These are phyloP conservation scores for Fragilaria radians DNA, from an alignment of 108 stramenopile species.

Conservation along the genomic window DNA sequence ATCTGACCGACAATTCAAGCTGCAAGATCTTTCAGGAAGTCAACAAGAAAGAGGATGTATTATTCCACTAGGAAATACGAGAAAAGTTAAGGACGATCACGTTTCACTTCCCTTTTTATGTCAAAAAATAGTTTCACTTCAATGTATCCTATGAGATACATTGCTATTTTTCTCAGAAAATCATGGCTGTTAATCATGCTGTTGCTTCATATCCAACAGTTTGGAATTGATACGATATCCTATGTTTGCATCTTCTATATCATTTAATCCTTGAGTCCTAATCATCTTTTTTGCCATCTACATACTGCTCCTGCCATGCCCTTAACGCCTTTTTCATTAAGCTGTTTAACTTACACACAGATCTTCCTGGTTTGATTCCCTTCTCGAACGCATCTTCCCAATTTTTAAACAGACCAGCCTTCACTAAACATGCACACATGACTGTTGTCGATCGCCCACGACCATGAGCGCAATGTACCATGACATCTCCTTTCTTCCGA, in stretches of 20 bases:
- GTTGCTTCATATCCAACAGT: too few relatives aligned
- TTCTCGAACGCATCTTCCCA: constrained; percentile 86
- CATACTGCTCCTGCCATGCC: constrained; percentile 68
- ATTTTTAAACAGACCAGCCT: constrained; percentile 64
- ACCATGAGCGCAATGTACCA: constrained; percentile 87
- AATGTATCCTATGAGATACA: too few relatives aligned
- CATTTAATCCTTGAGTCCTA: constrained; percentile 1
- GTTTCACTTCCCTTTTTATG: too few relatives aligned
- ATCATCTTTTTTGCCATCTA: constrained; percentile 48
- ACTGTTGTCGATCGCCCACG: constrained; percentile 74
- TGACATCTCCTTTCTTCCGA: constrained; percentile 51
- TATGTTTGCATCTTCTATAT: not conserved
- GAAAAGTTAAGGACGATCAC: too few relatives aligned
- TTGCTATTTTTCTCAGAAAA: too few relatives aligned
- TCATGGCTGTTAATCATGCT: too few relatives aligned
- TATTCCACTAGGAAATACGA: too few relatives aligned
- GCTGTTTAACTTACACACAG: constrained; percentile 78
- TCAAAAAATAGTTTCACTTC: too few relatives aligned
- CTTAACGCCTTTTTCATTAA: constrained; percentile 72
- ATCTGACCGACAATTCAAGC: too few relatives aligned
- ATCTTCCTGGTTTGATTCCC: constrained; percentile 64
- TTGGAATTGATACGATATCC: too few relatives aligned
- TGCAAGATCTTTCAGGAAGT: too few relatives aligned
- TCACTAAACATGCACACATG: constrained; percentile 83
- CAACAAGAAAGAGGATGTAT: too few relatives aligned